A percentile compares a stretch with the other conserved stretches of the same genome.
phyloP scores from a whole-genome alignment of 2,329 filamentous ascomycete genomes.

The Sarocladium kiliense region DNA sequence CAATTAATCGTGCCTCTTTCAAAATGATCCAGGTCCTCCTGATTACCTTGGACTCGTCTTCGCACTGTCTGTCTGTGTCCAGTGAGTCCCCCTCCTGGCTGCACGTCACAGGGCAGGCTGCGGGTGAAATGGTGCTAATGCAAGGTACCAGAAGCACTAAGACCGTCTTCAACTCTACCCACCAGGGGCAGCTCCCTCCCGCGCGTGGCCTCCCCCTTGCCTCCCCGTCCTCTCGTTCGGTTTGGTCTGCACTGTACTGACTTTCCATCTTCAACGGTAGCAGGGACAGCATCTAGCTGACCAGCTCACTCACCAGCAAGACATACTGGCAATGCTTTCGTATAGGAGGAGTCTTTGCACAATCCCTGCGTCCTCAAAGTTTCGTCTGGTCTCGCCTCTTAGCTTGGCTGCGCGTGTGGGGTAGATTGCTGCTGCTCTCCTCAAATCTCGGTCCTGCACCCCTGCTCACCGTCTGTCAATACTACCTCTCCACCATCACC shows the following conservation, averaged over 20 bases:
- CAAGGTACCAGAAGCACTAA: constrained; percentile 1
- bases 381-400: not conserved
- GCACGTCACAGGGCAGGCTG: not conserved
- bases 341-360: too few species aligned
- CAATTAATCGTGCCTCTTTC: too few species aligned
- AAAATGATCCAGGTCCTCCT: too few species aligned
- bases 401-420: constrained; percentile 1
- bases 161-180: not conserved
- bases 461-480: not conserved
- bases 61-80: not conserved
- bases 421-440: not conserved
- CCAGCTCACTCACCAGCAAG: too few species aligned
- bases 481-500: not conserved
- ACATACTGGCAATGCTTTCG: too few species aligned
- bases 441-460: constrained; percentile 1
- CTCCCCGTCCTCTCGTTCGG: not conserved
- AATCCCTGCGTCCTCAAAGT: not conserved
- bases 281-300: too few species aligned
- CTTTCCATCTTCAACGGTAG: too few species aligned
- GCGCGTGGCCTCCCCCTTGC: not conserved
- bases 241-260: too few species aligned
- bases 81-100: not conserved
- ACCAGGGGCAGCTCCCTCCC: too few species aligned
- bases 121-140: not conserved
- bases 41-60: too few species aligned